A percentile compares a stretch with the other conserved stretches of the same genome.
phyloP scores from a whole-genome alignment of 192 early-diverging fungal species.

The Nowakowskiella sp. region DNA sequence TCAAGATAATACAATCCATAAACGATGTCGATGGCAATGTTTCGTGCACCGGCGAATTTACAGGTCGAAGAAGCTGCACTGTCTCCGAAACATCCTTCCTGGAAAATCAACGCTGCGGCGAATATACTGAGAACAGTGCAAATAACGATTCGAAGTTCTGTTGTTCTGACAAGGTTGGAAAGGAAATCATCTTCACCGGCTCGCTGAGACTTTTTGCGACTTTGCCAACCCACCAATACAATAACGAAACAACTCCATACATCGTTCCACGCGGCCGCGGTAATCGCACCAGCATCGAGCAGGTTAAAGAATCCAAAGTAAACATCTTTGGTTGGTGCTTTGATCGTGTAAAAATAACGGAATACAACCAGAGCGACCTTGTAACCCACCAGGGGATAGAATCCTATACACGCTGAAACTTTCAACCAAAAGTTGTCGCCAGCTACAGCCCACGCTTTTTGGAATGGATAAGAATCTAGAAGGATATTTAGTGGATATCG shows the following conservation, averaged over 20 bases:
- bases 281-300: not conserved
- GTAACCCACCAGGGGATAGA: not conserved
- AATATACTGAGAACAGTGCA: not conserved
- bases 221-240: not conserved
- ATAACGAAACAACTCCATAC: not conserved
- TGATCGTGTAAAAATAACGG: not conserved
- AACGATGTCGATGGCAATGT: not conserved
- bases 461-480: conserved; percentile 1
- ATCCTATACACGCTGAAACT: not conserved
- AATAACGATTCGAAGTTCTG: not conserved
- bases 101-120: not conserved
- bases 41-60: not conserved
- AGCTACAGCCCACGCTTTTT: not conserved
- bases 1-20: not conserved
- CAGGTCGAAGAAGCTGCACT: not conserved
- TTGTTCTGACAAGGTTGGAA: not conserved
- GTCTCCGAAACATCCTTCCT: not conserved
- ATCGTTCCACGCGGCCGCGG: not conserved
- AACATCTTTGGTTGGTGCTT: not conserved
- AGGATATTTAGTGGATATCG: not conserved
- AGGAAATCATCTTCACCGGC: not conserved
- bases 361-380: not conserved
- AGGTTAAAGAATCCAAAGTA: not conserved
- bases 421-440: too few relatives aligned
- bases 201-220: not conserved